Evolutionary conservation across 169 alveolate genomes (phyloP).

Genomic region (Miamiensis avidus): DNA sequence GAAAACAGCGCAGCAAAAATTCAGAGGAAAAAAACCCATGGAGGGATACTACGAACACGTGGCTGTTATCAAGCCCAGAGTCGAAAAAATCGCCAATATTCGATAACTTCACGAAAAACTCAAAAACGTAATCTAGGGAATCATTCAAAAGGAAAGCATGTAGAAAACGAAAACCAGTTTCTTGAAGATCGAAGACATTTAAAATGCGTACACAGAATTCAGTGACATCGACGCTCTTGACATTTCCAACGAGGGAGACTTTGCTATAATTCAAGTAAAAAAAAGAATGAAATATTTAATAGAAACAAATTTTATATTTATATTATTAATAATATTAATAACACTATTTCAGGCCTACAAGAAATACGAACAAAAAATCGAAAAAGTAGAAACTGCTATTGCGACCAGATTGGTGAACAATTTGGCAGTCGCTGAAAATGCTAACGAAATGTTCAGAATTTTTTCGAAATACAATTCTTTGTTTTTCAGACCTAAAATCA

Average conservation of each 20-base stretch:
- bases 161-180: conserved; percentile 59
- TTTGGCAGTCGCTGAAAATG: conserved; percentile 93
- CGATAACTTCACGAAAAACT: conserved; percentile 94
- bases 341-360: conserved; percentile 86
- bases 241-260: conserved; percentile 82
- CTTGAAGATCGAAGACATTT: conserved; percentile 80
- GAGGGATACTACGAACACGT: conserved; percentile 84
- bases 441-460: conserved; percentile 96
- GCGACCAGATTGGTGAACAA: conserved; percentile 94
- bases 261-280: too few relatives aligned
- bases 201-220: conserved; percentile 83
- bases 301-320: too few relatives aligned
- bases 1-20: conserved; percentile 87
- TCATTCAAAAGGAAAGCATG: conserved; percentile 66
- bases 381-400: conserved; percentile 94
- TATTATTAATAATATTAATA: too few relatives aligned
- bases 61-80: conserved; percentile 67
- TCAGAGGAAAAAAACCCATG: conserved; percentile 84
- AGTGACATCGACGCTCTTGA: conserved; percentile 80
- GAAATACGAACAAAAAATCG: conserved; percentile 91
- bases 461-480: conserved; percentile 95
- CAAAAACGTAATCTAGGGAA: conserved; percentile 83
- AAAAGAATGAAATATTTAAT: too few relatives aligned
- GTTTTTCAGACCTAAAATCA: conserved; percentile 94
- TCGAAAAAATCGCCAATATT: conserved; percentile 90